phyloP scores from a whole-genome alignment of 73 alveolate species.

The Tetrahymena malaccensis region DNA sequence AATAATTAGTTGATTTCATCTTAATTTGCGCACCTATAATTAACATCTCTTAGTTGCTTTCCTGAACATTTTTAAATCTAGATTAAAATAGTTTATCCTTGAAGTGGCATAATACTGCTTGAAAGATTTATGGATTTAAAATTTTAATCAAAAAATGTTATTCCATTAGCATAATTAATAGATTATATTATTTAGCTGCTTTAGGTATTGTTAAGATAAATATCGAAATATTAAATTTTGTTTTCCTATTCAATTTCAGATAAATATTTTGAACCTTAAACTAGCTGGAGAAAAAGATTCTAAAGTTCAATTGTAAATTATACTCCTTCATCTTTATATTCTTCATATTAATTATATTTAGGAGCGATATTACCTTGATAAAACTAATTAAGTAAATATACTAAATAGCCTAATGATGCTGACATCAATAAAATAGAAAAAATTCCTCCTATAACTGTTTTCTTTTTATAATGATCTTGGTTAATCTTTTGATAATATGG shows the following conservation, averaged over 20 bases:
- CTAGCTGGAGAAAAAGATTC: no score
- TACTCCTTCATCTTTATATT: not conserved
- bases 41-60: not conserved
- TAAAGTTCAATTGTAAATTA: not conserved
- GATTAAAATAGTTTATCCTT: not conserved
- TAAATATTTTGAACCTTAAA: no score
- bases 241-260: no score
- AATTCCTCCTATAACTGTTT: not conserved
- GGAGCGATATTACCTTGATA: not conserved
- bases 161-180: not conserved
- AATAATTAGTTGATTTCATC: not conserved
- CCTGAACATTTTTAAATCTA: not conserved
- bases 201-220: no score
- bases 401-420: not conserved
- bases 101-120: not conserved
- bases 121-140: not conserved
- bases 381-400: not conserved
- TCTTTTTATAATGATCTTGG: not conserved
- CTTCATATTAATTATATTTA: not conserved
- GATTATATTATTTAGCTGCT: no score
- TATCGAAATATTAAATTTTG: no score
- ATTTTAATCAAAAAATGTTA: not conserved
- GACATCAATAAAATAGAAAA: not conserved
- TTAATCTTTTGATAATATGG: not conserved
- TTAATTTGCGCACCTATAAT: not conserved